Evolutionary conservation across 495 filamentous ascomycete species (phyloP).

Genomic region (Penicillium antarcticum): DNA sequence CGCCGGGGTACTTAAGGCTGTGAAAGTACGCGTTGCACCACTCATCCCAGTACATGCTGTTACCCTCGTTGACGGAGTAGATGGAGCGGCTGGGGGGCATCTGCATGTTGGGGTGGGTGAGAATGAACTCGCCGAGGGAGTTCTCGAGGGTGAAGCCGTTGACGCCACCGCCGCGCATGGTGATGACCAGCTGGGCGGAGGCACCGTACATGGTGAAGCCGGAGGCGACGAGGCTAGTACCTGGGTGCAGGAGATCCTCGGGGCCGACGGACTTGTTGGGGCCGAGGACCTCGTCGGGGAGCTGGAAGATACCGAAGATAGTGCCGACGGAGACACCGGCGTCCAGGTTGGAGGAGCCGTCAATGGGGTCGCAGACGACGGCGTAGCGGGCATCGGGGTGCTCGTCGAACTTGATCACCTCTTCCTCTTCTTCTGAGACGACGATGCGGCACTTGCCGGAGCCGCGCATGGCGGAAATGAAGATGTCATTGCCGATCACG

Average conservation of each 20-base stretch:
- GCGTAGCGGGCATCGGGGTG: slow-evolving; percentile 81
- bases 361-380: slow-evolving; percentile 96
- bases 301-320: slow-evolving; percentile 92
- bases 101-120: slow-evolving; percentile 92
- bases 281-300: slow-evolving; percentile 66
- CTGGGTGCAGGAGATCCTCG: slow-evolving; percentile 82
- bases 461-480: slow-evolving; percentile 88
- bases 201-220: slow-evolving; percentile 99
- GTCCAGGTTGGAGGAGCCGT: slow-evolving; percentile 95
- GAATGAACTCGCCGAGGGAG: slow-evolving; percentile 95
- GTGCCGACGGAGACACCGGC: slow-evolving; percentile 97
- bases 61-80: slow-evolving; percentile 98
- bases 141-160: slow-evolving; percentile 98
- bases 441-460: slow-evolving; percentile 85
- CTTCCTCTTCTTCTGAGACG: slow-evolving; percentile 95
- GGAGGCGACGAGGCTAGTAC: slow-evolving; percentile 85
- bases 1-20: slow-evolving; percentile 72
- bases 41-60: slow-evolving; percentile 93
- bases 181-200: slow-evolving; percentile 92
- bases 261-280: slow-evolving; percentile 56
- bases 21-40: slow-evolving; percentile 84
- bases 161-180: slow-evolving; percentile 88
- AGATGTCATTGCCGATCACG: slow-evolving; percentile 97
- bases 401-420: slow-evolving; percentile 83
- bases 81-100: slow-evolving; percentile 78